Base-by-base conservation (phyloP, 2,329 filamentous ascomycete genomes). In the Leptosphaerulina australis region DNA sequence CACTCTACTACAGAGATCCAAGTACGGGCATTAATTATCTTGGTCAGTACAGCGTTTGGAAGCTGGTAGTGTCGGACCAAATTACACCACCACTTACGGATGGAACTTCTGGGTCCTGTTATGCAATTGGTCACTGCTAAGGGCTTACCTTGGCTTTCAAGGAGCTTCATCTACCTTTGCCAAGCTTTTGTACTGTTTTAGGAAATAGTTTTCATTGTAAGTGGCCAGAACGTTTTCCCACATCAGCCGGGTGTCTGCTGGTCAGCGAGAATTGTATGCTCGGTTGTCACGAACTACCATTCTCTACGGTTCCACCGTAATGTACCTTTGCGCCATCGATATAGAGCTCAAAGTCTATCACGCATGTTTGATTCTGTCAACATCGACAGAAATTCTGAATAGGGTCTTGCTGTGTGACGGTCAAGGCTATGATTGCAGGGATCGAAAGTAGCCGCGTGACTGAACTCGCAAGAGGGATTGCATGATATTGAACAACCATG, bases 321-420 rank as follows among this genome's bases (percentile, higher is more conserved):
- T 83, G 80, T 18, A 84, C 62, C 38, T 80, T 70, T 3, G 83
- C 83, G 21, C 83, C 60, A 56, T 86, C 82, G 35, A 86, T 81
- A 62, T 82, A 86, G 17, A 86, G 67, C 48, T 76, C 78, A 25
- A 76, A 67, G 62, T 84, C 82, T 35, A 87, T 75, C 2, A 84
- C 72, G 6, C 83, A 75, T 10, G 81, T 81, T 65, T 85, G 82
- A 60, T 86, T 83, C 21, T 78, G 79, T 62, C 56, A 53, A 17
- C 56, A 54, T 8, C 58, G 54, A 40, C 60, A 63, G 29, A 63
- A 63, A 29, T 58, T 40, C 6, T 55, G 41, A 20, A 59, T 40
- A 2, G 60, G 60, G 30, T 61, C 53, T 20, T 49, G 38, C 30
- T 47, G 41, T 34, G 33, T 38, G 4, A 7, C 70, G 77, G 15